Base-by-base conservation (phyloP, 177 flowering plant genomes). In the Vitis hybrid region DNA sequence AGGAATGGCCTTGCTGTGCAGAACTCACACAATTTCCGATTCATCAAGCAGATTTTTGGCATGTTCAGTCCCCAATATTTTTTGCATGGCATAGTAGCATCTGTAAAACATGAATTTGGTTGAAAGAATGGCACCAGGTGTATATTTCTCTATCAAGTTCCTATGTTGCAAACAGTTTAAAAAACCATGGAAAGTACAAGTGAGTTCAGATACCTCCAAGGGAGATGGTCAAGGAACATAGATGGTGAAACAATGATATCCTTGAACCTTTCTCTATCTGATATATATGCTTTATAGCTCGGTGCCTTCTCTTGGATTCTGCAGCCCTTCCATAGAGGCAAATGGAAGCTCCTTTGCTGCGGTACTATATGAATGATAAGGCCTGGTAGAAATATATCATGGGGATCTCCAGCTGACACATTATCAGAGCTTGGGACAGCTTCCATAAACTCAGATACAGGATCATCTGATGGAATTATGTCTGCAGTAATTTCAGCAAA, bases 211-310 rank as follows among this genome's bases (percentile, higher is more conserved):
- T 82, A 92, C 94, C 96, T 88, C 96, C 98, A 93, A 14, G 98
- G 96, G 1, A 93, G 88, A 83, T 93, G 98, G 62, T 93, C 98
- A 11, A 93, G 88, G 80, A 93, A 90, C 98, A 93, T 93, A 58
- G 71, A 82, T 53, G 88, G 89, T 3, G 92, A 88, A 5, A 93
- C 92, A 15, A 79, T 70, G 10, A 93, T 85, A 71, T 88, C 90
- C 65, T 80, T 86, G 78, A 93, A 93, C 67, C 67, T 76, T 60
- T 90, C 89, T 74, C 89, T 85, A 49, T 85, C 70, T 26, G 86
- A 90, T 45, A 89, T 45, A 66, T 82, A 88, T 56, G 96, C 94
- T 78, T 72, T 85, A 64, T 81, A 83, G 51, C 59, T 45, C 3
- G 53, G 56, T 16, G 65, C 69, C 9, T 60, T 65, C 33, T 78